Evolutionary conservation across 2,329 filamentous ascomycete genomes (phyloP).

Genomic region (Stemphylium beticola): DNA sequence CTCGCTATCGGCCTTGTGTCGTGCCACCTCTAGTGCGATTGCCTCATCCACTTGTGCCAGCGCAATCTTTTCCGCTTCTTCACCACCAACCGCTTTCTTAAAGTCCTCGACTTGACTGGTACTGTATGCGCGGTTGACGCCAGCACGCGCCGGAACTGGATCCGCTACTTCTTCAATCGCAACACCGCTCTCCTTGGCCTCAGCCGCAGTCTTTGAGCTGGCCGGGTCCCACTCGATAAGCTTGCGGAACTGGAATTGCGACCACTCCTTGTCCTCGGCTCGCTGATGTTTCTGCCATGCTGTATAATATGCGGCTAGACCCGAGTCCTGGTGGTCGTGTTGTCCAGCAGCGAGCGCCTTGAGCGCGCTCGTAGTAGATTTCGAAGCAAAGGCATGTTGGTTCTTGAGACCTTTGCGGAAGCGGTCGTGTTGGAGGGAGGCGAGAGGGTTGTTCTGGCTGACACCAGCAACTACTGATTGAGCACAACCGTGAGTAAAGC

Average conservation of each 20-base stretch:
- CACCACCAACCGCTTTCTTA: constrained; percentile 59
- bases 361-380: constrained; percentile 44
- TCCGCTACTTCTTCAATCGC: constrained; percentile 41
- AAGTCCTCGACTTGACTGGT: constrained; percentile 66
- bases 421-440: constrained; percentile 55
- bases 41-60: constrained; percentile 85
- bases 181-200: constrained; percentile 45
- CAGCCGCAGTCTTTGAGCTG: constrained; percentile 48
- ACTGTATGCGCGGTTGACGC: constrained; percentile 58
- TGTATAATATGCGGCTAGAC: constrained; percentile 89
- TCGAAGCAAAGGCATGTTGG: constrained; percentile 74
- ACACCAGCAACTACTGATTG: constrained; percentile 94
- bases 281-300: constrained; percentile 77
- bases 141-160: constrained; percentile 32
- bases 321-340: constrained; percentile 53
- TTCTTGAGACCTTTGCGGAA: constrained; percentile 64
- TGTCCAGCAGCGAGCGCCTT: constrained; percentile 39
- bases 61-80: constrained; percentile 59
- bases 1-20: constrained; percentile 59
- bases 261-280: constrained; percentile 81
- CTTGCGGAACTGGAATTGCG: constrained; percentile 87
- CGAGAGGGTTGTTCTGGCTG: constrained; percentile 64
- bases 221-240: constrained; percentile 84
- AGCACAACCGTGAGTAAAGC: constrained; percentile 96
- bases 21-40: constrained; percentile 77